Evolutionary conservation across 1,139 yeast species (phyloP), one percentile per base, ranked within the genome.

Genomic region (Suhomyces ambrosiae): DNA sequence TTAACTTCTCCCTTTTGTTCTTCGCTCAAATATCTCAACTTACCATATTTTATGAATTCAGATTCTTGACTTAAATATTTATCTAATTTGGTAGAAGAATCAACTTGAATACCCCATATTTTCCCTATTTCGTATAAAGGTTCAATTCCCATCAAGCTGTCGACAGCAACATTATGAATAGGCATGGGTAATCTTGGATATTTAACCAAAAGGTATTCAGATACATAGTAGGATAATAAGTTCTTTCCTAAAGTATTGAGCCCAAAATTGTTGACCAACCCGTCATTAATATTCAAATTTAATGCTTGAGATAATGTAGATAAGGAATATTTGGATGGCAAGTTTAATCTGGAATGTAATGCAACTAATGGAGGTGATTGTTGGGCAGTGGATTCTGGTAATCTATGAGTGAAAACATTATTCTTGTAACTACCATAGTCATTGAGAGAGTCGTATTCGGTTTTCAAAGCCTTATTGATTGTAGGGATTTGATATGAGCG

Each of bases 131-230:
- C 75, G 29, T 77, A 67, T 44, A 92, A 68, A 0, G 89, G 73
- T 12, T 71, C 73, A 27, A 78, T 75, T 2, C 92, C 86, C 61
- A 83, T 73, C 56, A 79, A 85, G 5, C 94, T 73, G 49, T 84
- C 82, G 5, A 86, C 79, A 1, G 94, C 89, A 19, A 80, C 76
- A 50, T 82, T 80, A 45, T 88, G 77, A 18, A 90, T 82, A 9
- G 80, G 75, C 50, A 84, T 76, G 21, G 99, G 97, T 45, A 94
- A 73, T 57, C 99, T 79, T 33, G 99, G 99, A 60, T 88, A 88
- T 48, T 76, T 79, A 35, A 82, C 63, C 54, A 88, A 68, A 42
- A 90, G 70, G 53, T 85, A 65, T 59, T 88, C 95, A 23, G 86
- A 74, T 3, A 82, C 83, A 54, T 87, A 84, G 60, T 82, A 88